Percentiles rank a stretch among this genome's conserved stretches.
Conservation (phyloP, 2,329 filamentous ascomycete genomes). For the Claviceps africana region DNA sequence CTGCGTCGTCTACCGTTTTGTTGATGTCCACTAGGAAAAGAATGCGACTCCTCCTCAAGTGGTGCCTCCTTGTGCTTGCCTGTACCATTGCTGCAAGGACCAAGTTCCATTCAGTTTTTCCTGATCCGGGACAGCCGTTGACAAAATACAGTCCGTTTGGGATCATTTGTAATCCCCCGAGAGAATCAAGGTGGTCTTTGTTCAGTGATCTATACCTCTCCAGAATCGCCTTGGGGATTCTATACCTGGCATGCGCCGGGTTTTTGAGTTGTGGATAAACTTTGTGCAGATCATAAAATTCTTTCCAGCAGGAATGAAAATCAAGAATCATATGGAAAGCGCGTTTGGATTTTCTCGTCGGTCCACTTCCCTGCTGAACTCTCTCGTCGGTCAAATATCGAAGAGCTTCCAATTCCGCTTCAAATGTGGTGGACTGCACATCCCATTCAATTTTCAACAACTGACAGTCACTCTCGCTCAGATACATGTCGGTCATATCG, state of each 20-base stretch:
- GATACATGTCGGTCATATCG: slow-evolving; percentile 5
- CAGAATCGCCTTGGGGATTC: slow-evolving; percentile 14
- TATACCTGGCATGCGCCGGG: slow-evolving; percentile 10
- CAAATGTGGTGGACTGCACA: slow-evolving; percentile 14
- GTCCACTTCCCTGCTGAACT: slow-evolving; percentile 8
- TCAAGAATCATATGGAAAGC: slow-evolving; percentile 21
- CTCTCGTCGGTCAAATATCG: slow-evolving; percentile 12
- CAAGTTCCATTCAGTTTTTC: slow-evolving; percentile 34
- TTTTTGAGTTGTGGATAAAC: slow-evolving; percentile 21
- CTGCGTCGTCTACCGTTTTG: slow-evolving; percentile 31
- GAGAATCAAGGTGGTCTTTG: slow-evolving; percentile 23
- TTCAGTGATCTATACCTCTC: slow-evolving; percentile 21
- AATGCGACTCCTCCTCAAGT: slow-evolving; percentile 18
- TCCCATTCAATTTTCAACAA: slow-evolving; percentile 17
- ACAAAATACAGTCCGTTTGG: slow-evolving; percentile 30
- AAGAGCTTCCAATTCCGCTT: slow-evolving; percentile 20
- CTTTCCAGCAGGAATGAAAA: slow-evolving; percentile 13
- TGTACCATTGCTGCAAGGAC: slow-evolving; percentile 25
- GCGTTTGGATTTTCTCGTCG: slow-evolving; percentile 10
- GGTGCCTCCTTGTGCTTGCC: slow-evolving; percentile 13
- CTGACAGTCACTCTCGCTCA: slow-evolving; percentile 9
- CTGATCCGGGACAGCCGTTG: slow-evolving; percentile 32
- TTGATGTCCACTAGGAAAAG: slow-evolving; percentile 35
- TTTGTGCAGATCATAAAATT: slow-evolving; percentile 12
- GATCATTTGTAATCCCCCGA: slow-evolving; percentile 20